A percentile compares a stretch with the other conserved stretches of the same genome.
phyloP scores from a whole-genome alignment of 345 rosid species.

The Brassica juncea region DNA sequence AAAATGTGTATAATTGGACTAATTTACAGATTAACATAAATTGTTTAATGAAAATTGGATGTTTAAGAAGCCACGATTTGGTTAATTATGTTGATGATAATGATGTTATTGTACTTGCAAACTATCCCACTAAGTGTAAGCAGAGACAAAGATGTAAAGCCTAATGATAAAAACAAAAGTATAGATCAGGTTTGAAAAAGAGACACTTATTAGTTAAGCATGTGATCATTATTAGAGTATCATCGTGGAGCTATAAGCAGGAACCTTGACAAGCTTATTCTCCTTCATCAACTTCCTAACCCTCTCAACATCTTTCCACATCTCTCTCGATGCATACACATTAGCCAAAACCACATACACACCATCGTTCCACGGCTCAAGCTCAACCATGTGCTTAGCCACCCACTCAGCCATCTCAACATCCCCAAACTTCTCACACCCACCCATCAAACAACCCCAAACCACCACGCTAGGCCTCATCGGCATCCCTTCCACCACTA shows the following conservation, averaged over 20 bases:
- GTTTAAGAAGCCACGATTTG: not conserved
- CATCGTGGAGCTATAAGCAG: slow-evolving; percentile 62
- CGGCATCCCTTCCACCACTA: slow-evolving; percentile 71
- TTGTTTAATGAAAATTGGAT: not conserved
- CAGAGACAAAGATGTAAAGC: not conserved
- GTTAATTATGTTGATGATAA: not conserved
- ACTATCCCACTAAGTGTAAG: not conserved
- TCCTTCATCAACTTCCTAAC: slow-evolving; percentile 65
- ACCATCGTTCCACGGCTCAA: slow-evolving; percentile 88
- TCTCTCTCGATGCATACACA: slow-evolving; percentile 66
- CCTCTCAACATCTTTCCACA: slow-evolving; percentile 83
- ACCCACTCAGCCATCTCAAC: slow-evolving; percentile 88
- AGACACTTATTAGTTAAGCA: not conserved
- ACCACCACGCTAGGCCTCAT: slow-evolving; percentile 71
- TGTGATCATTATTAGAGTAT: not conserved
- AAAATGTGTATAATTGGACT: not conserved
- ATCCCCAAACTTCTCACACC: slow-evolving; percentile 76
- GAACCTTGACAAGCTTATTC: slow-evolving; percentile 55
- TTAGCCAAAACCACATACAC: slow-evolving; percentile 80
- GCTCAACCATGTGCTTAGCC: slow-evolving; percentile 58
- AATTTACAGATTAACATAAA: not conserved
- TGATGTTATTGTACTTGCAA: not conserved
- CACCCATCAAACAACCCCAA: slow-evolving; percentile 91
- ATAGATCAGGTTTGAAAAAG: not conserved
- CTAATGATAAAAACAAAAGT: not conserved